Evolutionary conservation across 2,329 filamentous ascomycete genomes (phyloP), one percentile per base, ranked within the genome.

Genomic region (Juglanconis oblonga): DNA sequence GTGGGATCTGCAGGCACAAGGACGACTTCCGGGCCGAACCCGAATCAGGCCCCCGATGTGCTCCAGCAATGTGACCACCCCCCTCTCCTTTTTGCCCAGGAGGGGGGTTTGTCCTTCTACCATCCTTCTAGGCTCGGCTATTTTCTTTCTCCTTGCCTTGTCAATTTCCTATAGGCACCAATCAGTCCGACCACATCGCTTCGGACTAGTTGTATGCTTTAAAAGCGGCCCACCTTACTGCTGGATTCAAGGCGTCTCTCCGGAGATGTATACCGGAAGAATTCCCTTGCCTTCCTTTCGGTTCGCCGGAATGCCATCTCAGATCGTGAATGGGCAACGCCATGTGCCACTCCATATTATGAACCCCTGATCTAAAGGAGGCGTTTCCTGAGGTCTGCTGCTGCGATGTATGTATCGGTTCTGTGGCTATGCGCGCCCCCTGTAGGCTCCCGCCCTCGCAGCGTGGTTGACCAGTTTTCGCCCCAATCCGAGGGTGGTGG

Each of bases 11-110:
- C 53, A 55, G 44, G 42, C 29, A 55, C 53, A 35, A 32, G 33
- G 36, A 32, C 13, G 44, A 55, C 53, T 55, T 48, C 53, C 53
- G 53, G 53, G 32, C 53, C 45, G 53, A 55, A 48, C 32, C 53
- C 44, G 35, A 55, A 49, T 48, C 17, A 7, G 42, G 53, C 29
- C 33, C 10, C 5, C 14, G 31, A 38, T 17, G 32, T 14, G 53
- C 17, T 7, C 53, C 17, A 31, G 10, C 36, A 45, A 13, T 44
- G 13, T 31, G 29, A 44, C 29, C 29, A 45, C 2, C 17, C 6
- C 6, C 5, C 17, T 32, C 33, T 17, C 53, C 53, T 55, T 55
- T 55, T 55, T 49, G 44, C 53, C 53, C 53, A 11, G 24, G 24
- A 24, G 24, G 24, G 24, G 24, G 24, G 24, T 1, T 24, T 2